A percentile compares a stretch with the other conserved stretches of the same genome.
Conservation (phyloP, 768 basidiomycete species). For the Gloeophyllum trabeum region DNA sequence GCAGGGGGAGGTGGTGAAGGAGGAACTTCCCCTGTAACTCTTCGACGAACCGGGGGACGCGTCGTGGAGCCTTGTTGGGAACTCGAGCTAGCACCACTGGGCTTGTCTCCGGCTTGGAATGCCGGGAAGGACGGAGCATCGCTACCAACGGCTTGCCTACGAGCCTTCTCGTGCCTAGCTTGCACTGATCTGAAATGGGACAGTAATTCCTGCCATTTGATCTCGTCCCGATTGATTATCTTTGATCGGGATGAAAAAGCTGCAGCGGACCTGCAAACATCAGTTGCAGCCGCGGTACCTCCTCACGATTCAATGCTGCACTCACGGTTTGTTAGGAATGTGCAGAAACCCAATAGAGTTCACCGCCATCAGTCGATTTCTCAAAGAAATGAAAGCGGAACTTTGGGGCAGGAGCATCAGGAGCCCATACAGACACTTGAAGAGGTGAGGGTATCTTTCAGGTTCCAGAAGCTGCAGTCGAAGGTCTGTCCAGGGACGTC, state of each 20-base stretch:
- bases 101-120: constrained; percentile 33
- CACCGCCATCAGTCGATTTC: constrained; percentile 90
- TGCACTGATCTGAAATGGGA: constrained; percentile 88
- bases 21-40: constrained; percentile 42
- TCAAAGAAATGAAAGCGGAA: constrained; percentile 87
- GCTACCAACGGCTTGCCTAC: constrained; percentile 63
- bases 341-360: constrained; percentile 92
- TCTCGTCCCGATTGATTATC: constrained; percentile 70
- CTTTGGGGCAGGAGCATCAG: constrained; percentile 97
- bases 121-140: constrained; percentile 44
- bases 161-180: constrained; percentile 83
- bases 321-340: constrained; percentile 78
- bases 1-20: constrained; percentile 18
- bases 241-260: constrained; percentile 59
- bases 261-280: constrained; percentile 10
- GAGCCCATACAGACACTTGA: constrained; percentile 95
- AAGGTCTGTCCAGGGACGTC: constrained; percentile 35
- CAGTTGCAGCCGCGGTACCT: constrained; percentile 2
- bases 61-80: constrained; percentile 8
- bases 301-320: constrained; percentile 1
- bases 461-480: constrained; percentile 94
- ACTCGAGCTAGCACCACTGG: constrained; percentile 12
- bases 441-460: constrained; percentile 90
- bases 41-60: constrained; percentile 45
- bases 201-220: constrained; percentile 95